Evolutionary conservation across 2,329 filamentous ascomycete genomes (phyloP), one percentile per base, ranked within the genome.

Genomic region (Setomelanomma holmii): DNA sequence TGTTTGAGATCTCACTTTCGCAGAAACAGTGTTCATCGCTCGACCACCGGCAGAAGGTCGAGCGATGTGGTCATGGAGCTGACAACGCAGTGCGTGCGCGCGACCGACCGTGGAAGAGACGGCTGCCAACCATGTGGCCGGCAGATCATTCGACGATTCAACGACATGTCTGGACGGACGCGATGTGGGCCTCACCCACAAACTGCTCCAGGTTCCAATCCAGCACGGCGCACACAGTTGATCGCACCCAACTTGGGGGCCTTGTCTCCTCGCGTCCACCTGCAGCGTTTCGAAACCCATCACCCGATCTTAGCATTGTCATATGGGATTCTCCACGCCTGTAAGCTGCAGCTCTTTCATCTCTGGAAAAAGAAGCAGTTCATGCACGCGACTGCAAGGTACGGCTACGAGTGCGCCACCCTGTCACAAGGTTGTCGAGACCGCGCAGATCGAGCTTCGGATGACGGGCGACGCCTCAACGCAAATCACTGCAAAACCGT

Each of bases 351-450:
- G 34, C 24, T 4, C 34, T 44, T 16, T 12, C 38, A 24, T 27
- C 40, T 39, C 33, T 30, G 40, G 38, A 41, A 53, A 41, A 23
- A 41, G 39, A 42, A 46, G 33, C 40, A 40, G 49, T 48, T 46
- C 50, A 56, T 56, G 54, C 49, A 43, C 38, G 50, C 39, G 40
- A 24, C 49, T 53, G 49, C 49, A 53, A 58, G 55, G 56, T 39
- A 56, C 49, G 34, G 23, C 8, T 23, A 27, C 39, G 40, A 27
- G 24, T 43, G 46, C 52, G 49, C 49, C 27, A 45, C 45, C 40
- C 44, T 33, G 17, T 27, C 24, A 27, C 30, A 44, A 21, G 30
- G 24, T 46, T 23, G 2, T 23, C 43, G 14, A 52, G 27, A 39
- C 35, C 7, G 51, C 19, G 53, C 42, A 47, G 40, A 56, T 38